phyloP scores from a whole-genome alignment of 306 rosid genomes.

The Macrotyloma uniflorum region DNA sequence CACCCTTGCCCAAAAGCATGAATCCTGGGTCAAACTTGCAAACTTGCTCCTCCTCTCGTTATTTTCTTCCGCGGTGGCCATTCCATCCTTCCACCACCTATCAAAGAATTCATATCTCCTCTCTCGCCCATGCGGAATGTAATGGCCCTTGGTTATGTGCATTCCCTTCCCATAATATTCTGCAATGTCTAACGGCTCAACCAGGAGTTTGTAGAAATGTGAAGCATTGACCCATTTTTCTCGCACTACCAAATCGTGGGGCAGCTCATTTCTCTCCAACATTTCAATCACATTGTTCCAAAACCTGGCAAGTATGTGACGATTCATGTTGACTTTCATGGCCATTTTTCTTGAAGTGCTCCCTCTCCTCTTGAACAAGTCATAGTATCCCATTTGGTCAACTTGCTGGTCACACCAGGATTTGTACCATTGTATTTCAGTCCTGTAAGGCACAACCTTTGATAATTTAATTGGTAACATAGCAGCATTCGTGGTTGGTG shows the following conservation, averaged over 20 bases:
- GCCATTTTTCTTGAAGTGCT: constrained; percentile 52
- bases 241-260: constrained; percentile 53
- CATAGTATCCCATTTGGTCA: constrained; percentile 71
- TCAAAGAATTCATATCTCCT: constrained; percentile 69
- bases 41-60: constrained; percentile 56
- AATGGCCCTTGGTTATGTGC: constrained; percentile 68
- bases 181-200: constrained; percentile 84
- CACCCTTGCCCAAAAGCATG: constrained; percentile 84
- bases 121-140: constrained; percentile 66
- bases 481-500: constrained; percentile 58
- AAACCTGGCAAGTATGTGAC: constrained; percentile 65
- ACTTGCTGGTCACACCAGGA: constrained; percentile 54
- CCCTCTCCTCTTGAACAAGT: constrained; percentile 58
- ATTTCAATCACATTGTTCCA: constrained; percentile 60
- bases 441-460: constrained; percentile 58
- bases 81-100: constrained; percentile 69
- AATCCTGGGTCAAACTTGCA: constrained; percentile 83
- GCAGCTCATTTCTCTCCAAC: constrained; percentile 62
- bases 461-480: constrained; percentile 56
- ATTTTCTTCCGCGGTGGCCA: constrained; percentile 24
- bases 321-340: constrained; percentile 59
- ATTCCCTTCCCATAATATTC: constrained; percentile 59
- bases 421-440: constrained; percentile 73
- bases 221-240: constrained; percentile 67
- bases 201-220: constrained; percentile 66